Conservation (phyloP, 169 alveolate species). For the Eimeria necatrix region DNA sequence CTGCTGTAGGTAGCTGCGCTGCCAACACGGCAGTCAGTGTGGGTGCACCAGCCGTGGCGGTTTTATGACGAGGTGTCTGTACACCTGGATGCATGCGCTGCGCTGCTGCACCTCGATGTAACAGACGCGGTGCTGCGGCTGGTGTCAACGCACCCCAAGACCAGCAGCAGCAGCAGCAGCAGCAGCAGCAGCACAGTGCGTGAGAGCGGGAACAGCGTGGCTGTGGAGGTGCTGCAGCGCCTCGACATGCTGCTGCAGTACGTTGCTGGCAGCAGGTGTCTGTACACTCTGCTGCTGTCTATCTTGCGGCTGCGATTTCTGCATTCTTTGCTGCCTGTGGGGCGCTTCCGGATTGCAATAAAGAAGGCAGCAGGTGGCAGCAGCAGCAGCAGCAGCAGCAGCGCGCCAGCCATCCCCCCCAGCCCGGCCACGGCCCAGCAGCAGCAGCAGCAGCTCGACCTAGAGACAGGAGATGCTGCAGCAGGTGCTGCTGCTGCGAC, state of each 20-base stretch:
- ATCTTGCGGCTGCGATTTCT: constrained; percentile 60
- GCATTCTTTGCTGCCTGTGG: constrained; percentile 55
- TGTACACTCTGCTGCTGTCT: constrained; percentile 30
- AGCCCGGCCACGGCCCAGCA: neutral
- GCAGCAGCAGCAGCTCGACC: constrained; percentile 10
- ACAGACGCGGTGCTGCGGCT: constrained; percentile 23
- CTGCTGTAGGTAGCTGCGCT: constrained; percentile 19
- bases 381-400: neutral
- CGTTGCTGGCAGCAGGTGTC: constrained; percentile 59
- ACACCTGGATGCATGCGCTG: constrained; percentile 73
- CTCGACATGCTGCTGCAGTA: constrained; percentile 3
- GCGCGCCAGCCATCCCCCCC: neutral
- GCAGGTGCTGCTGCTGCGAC: neutral
- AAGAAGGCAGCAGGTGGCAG: neutral
- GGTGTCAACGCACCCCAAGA: neutral
- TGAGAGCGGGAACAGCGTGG: neutral
- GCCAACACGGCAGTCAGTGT: constrained; percentile 57
- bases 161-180: constrained; percentile 29
- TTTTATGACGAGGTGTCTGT: constrained; percentile 45
- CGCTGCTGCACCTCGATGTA: constrained; percentile 12
- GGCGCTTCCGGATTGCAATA: constrained; percentile 25
- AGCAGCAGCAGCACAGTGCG: neutral
- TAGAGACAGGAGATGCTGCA: neutral
- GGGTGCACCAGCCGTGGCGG: constrained; percentile 69
- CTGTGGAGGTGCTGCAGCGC: constrained; percentile 22